Evolutionary conservation across 2,329 filamentous ascomycete genomes (phyloP), one percentile per base, ranked within the genome.

Genomic region (Epichloe gansuensis): DNA sequence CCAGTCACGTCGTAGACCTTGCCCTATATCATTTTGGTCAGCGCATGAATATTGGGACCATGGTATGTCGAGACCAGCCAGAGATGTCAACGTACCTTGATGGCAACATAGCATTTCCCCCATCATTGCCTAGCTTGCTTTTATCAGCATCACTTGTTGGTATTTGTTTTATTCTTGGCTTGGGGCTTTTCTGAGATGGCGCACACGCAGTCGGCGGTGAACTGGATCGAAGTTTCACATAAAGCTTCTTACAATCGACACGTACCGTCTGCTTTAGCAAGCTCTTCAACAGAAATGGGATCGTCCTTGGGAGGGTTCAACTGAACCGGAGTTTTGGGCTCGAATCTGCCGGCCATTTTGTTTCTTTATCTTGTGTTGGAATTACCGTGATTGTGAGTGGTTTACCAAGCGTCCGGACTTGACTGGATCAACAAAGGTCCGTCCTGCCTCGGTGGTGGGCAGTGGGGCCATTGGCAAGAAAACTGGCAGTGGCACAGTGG

Each of bases 1-100:
- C 85, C 87, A 25, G 82, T 89, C 55, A 98, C 93, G 65, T 98
- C 91, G 65, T 96, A 98, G 50, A 98, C 85, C 56, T 86, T 88
- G 61, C 93, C 91, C 85, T 95, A 54, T 52, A 50, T 49, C 43
- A 35, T 46, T 49, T 49, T 34, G 25, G 21, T 57, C 21, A 59
- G 53, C 47, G 13, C 12, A 38, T 28, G 11, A 3, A 12, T 38
- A 4, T 23, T 37, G 5, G 37, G 17, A 21, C 1, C 13, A 31
- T 8, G n/a, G n/a, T 28, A 6, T 12, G 9, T 44, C n/a, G 35
- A 15, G 13, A 37, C 34, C 8, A 28, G 17, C 15, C 13, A 21
- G n/a, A 11, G 1, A 21, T 5, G 17, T n/a, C 31, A n/a, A 51
- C 59, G 42, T 70, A 81, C 81, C 74, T 86, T 86, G 68, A 86